Conservation (phyloP, 1,284 basidiomycete genomes). For the Tilletia indica region DNA sequence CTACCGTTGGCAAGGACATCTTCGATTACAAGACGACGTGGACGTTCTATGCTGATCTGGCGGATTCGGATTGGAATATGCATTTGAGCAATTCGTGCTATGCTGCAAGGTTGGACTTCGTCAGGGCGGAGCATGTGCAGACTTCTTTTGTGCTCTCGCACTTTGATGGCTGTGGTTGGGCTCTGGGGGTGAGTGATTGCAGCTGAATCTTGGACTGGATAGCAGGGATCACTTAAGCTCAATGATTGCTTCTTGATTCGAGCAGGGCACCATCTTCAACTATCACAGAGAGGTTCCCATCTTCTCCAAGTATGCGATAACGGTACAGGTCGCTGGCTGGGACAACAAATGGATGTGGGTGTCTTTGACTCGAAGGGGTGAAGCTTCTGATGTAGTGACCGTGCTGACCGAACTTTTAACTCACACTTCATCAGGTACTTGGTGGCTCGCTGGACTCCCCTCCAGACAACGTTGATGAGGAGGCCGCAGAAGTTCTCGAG, state of each 20-base stretch:
- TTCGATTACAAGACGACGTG: constrained; percentile 29
- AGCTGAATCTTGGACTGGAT: constrained; percentile 5
- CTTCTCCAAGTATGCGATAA: constrained; percentile 33
- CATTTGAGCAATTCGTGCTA: constrained; percentile 44
- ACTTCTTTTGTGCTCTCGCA: constrained; percentile 31
- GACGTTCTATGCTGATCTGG: constrained; percentile 29
- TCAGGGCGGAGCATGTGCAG: constrained; percentile 32
- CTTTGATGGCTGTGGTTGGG: constrained; percentile 11
- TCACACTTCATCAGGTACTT: neutral
- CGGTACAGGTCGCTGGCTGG: constrained; percentile 36
- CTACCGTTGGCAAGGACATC: constrained; percentile 39
- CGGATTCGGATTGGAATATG: constrained; percentile 42
- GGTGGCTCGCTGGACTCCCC: neutral
- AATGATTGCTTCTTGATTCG: neutral
- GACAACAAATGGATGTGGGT: constrained; percentile 46
- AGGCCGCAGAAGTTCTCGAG: constrained; percentile 12
- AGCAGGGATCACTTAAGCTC: neutral
- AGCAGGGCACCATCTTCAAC: constrained; percentile 30
- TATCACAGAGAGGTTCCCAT: constrained; percentile 43
- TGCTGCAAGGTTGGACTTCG: constrained; percentile 33
- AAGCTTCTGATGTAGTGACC: neutral
- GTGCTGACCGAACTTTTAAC: neutral
- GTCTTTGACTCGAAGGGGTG: neutral
- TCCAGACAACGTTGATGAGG: neutral
- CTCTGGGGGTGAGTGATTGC: constrained; percentile 9